These are phyloP conservation scores for Torulaspora globosa DNA, from an alignment of 1,139 yeast species.

Conservation along the genomic window DNA sequence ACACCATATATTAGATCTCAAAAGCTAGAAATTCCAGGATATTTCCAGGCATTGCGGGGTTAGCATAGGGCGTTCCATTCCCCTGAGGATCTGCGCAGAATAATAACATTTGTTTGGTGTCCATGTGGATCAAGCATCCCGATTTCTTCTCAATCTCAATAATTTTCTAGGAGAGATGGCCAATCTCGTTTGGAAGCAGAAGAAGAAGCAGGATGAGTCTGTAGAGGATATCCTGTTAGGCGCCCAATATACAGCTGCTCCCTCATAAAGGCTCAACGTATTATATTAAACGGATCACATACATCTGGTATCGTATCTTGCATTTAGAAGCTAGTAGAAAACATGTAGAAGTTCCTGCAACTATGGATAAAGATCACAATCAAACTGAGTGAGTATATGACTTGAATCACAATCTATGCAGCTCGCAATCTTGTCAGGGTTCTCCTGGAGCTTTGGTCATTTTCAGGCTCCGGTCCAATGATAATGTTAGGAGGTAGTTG, in stretches of 20 bases:
- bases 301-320: conserved; percentile 40
- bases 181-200: conserved; percentile 10
- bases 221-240: conserved; percentile 45
- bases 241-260: conserved; percentile 58
- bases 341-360: conserved; percentile 63
- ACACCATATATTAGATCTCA: conserved; percentile 45
- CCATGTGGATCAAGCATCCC: conserved; percentile 35
- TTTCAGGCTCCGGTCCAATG: conserved; percentile 28
- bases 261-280: conserved; percentile 41
- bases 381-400: conserved; percentile 37
- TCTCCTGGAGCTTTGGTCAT: not conserved
- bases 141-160: conserved; percentile 24
- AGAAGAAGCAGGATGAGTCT: conserved; percentile 39
- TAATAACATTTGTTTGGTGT: conserved; percentile 42
- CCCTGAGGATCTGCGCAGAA: conserved; percentile 55
- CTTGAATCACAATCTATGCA: conserved; percentile 57
- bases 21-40: conserved; percentile 49
- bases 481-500: conserved; percentile 16
- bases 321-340: conserved; percentile 38
- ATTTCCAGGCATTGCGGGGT: conserved; percentile 48
- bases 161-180: conserved; percentile 37
- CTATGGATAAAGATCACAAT: conserved; percentile 42
- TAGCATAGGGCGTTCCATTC: conserved; percentile 52
- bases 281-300: conserved; percentile 54
- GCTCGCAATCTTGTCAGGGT: conserved; percentile 25